Percentiles rank a stretch among this genome's conserved stretches.
Evolutionary conservation across 2,329 filamentous ascomycete genomes (phyloP).

Genomic region (Westerdykella ornata): DNA sequence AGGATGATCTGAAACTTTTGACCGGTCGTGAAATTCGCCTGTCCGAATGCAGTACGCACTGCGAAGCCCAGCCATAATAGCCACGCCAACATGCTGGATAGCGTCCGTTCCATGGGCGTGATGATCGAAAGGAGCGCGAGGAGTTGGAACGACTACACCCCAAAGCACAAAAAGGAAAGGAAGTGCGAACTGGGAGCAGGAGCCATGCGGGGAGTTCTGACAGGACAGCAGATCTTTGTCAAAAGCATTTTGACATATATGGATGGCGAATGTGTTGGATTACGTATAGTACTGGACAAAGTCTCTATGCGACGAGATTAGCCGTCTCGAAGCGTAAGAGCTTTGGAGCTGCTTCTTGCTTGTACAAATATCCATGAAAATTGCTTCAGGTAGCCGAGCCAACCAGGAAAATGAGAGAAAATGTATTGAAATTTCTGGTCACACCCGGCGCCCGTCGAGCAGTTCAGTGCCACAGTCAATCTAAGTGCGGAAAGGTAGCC

Average conservation of each 20-base stretch:
- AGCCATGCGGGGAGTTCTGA: slow-evolving; percentile 13
- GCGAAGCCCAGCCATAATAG: slow-evolving; percentile 13
- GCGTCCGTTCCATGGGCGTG: neutral
- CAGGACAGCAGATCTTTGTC: slow-evolving; percentile 2
- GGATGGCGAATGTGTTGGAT: slow-evolving; percentile 9
- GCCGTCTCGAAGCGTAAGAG: slow-evolving; percentile 10
- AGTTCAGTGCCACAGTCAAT: slow-evolving; percentile 10
- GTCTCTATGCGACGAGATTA: slow-evolving; percentile 18
- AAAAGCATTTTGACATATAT: slow-evolving; percentile 8
- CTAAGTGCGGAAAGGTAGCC: slow-evolving; percentile 4
- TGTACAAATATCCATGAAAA: slow-evolving; percentile 18
- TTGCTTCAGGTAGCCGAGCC: slow-evolving; percentile 17
- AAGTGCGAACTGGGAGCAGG: slow-evolving; percentile 3
- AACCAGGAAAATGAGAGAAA: slow-evolving; percentile 11
- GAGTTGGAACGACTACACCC: neutral
- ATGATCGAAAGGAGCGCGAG: neutral
- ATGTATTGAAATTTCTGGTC: slow-evolving; percentile 14
- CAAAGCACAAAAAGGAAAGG: neutral
- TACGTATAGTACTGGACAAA: slow-evolving; percentile 20
- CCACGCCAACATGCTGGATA: slow-evolving; percentile 9
- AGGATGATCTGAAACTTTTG: slow-evolving; percentile 29
- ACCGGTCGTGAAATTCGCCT: slow-evolving; percentile 16
- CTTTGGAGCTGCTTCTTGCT: slow-evolving; percentile 9
- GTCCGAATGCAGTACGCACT: slow-evolving; percentile 7
- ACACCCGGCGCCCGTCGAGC: slow-evolving; percentile 15